These are phyloP conservation scores for Xerocomus alliaceus DNA, from an alignment of 1,284 basidiomycete species.

Conservation along the genomic window DNA sequence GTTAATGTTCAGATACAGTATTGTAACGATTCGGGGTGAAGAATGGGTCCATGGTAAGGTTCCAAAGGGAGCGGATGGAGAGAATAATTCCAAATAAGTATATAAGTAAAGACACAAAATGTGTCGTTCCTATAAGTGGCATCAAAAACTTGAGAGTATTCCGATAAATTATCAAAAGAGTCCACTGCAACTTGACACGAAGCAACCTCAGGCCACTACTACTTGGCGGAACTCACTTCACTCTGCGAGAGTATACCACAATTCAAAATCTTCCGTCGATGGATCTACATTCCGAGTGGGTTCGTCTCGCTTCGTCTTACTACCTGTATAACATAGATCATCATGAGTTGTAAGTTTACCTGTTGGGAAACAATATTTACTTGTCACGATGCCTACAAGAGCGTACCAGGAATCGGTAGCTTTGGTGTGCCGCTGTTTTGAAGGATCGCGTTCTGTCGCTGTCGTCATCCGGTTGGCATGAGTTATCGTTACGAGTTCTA, in stretches of 20 bases:
- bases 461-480: not conserved
- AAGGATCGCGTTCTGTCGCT: not conserved
- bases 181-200: not conserved
- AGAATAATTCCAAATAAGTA: no score
- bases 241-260: not conserved
- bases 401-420: not conserved
- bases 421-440: not conserved
- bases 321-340: not conserved
- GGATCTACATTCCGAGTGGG: not conserved
- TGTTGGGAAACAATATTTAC: not conserved
- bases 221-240: no score
- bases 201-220: no score
- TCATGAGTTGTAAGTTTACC: not conserved
- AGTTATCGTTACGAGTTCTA: not conserved
- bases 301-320: not conserved
- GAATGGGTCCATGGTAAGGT: no score
- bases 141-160: no score
- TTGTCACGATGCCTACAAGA: not conserved
- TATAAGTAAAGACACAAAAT: no score
- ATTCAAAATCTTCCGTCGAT: not conserved
- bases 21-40: no score
- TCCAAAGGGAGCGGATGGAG: no score
- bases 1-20: no score
- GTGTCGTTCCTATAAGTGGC: no score
- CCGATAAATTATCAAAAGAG: no score